Evolutionary conservation across 2,329 filamentous ascomycete species (phyloP).

Genomic region (Epichloe bromicola): DNA sequence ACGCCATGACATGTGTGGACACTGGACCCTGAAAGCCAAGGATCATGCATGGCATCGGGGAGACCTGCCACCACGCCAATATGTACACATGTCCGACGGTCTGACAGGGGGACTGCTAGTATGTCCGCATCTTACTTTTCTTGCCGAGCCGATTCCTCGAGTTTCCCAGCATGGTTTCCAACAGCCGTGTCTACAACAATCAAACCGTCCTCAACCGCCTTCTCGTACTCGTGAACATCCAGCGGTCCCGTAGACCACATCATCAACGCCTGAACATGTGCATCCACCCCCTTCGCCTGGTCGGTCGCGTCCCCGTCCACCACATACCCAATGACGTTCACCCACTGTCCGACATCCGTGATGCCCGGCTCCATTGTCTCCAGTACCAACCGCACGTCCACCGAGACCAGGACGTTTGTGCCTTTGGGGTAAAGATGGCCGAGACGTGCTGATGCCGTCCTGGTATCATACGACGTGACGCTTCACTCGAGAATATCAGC

Average conservation of each 20-base stretch:
- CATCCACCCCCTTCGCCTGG: constrained; percentile 3
- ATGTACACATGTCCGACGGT: no score
- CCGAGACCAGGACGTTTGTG: constrained; percentile 36
- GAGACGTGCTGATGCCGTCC: constrained; percentile 50
- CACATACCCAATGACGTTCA: constrained; percentile 80
- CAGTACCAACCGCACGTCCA: constrained; percentile 62
- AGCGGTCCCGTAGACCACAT: constrained; percentile 67
- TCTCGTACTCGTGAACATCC: constrained; percentile 59
- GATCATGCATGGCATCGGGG: no score
- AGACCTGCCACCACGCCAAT: no score
- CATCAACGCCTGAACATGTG: constrained; percentile 58
- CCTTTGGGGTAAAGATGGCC: constrained; percentile 49
- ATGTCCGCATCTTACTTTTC: no score
- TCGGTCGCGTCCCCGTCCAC: constrained; percentile 10
- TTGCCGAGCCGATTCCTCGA: no score
- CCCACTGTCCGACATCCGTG: constrained; percentile 65
- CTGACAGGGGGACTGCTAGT: no score
- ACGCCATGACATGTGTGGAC: no score
- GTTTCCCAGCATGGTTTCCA: no score
- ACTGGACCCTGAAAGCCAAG: no score
- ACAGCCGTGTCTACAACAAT: neutral
- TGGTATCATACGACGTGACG: constrained; percentile 36
- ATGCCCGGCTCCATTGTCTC: constrained; percentile 49
- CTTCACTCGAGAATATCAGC: constrained; percentile 18
- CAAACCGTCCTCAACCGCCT: constrained; percentile 29